Percentiles rank a stretch among this genome's conserved stretches.
Conservation (phyloP, 2,329 filamentous ascomycete species). For the Ophiostoma novo-ulmi region DNA sequence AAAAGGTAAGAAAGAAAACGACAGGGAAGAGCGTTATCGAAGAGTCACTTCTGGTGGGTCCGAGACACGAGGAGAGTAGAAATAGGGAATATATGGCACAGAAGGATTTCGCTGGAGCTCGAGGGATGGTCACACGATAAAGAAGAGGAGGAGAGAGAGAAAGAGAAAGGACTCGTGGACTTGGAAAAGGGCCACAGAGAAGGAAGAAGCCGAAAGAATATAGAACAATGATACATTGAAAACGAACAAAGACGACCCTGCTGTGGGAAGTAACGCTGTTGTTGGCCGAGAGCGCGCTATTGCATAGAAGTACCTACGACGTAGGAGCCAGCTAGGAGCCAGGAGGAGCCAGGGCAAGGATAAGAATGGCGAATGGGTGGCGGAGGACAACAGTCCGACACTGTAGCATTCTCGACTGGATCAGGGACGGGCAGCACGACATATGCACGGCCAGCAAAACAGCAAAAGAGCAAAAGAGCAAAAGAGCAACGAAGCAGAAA, state of each 20-base stretch:
- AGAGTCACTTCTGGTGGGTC: background rate
- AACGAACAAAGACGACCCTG: background rate
- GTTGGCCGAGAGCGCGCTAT: background rate
- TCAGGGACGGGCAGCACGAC: background rate
- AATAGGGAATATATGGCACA: background rate
- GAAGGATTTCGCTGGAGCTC: constrained; percentile 8
- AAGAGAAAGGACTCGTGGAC: background rate
- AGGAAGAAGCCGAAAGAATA: background rate
- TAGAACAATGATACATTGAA: background rate
- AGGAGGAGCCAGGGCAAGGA: background rate
- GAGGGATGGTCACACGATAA: constrained; percentile 3
- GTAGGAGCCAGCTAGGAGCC: background rate
- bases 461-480: background rate
- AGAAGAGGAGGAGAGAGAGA: background rate
- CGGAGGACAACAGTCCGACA: background rate
- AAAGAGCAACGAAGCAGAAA: background rate
- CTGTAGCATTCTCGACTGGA: constrained; percentile 1
- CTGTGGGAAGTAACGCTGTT: background rate
- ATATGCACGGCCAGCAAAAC: background rate
- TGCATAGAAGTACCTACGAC: background rate
- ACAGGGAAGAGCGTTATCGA: background rate
- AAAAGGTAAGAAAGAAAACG: background rate
- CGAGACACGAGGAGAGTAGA: constrained; percentile 10
- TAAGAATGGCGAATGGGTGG: background rate
- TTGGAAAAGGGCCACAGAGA: background rate